Base-by-base conservation (phyloP, 768 basidiomycete species). In the Panellus pusillus region DNA sequence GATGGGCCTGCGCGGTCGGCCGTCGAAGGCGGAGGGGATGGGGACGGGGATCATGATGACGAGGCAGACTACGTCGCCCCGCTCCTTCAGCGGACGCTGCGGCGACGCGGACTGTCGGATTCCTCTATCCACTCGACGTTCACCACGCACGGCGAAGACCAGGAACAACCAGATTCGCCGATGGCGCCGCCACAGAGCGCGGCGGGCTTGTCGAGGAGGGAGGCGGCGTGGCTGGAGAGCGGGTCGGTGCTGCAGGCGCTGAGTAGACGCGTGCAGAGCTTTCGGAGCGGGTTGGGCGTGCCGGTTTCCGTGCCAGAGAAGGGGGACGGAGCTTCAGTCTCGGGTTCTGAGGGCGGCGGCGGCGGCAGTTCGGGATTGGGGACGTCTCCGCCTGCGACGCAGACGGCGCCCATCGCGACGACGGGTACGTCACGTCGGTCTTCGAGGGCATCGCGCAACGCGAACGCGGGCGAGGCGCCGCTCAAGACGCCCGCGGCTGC, bases 111-210 rank as follows among this genome's bases (percentile, higher is more conserved):
- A 2, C 69, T 97, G 45, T 93, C 91, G 2, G 96, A 98, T 67
- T 95, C 93, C 1, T 95, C 92, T 2, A 93, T 98, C 55, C 90
- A 86, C 57, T 88, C 91, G 4, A 91, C 91, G 0, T 96, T 90
- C 70, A 72, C 84, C 55, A 76, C 71, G 50, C 81, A 60, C 24
- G 40, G 52, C 48, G 47, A 19, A 2, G 47, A 50, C 42, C 28
- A 47, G 47, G 24, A 54, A 88, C 44, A 74, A 68, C 24, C 24
- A 5, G 75, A 74, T n/a, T 70, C 24, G 24, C 24, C 24, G 24
- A 24, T 73, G 28, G 47, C 55, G 40, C 50, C 54, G 39, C 56
- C 44, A 41, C 50, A 48, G 18, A 49, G 36, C 53, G 24, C 56
- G 32, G 2, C 32, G 49, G 50, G 50, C 7, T 27, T 50, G 50